Base-by-base conservation (phyloP, 805 yeast species). In the Pichia manshurica region DNA sequence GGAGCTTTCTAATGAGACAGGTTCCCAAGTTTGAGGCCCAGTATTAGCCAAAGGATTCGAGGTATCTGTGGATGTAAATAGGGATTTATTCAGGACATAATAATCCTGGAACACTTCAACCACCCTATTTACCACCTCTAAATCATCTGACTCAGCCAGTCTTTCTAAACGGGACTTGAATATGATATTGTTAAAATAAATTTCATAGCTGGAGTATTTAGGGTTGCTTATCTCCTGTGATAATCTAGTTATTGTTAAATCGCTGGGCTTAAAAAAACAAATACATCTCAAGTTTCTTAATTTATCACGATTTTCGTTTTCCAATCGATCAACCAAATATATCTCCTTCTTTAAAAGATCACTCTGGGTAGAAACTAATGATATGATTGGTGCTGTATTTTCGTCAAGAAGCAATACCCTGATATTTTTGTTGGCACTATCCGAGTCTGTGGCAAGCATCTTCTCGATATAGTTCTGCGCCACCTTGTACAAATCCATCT, bases 341-440 rank as follows among this genome's bases (percentile, higher is more conserved):
- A 93, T 78, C 52, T 91, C 96, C 56, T 87, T 78, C 54, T 84
- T 80, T 34, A 93, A 73, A 39, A 93, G 72, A 47, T 82, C 85
- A 3, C 95, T 82, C 62, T 93, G 99, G 2, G 96, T 85, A 25
- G 95, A 79, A 56, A 85, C 81, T 77, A 93, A 74, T n/a, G 97
- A 88, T 20, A 93, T 78, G 21, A 89, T 80, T 0, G 89, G 74
- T 5, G 95, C 86, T 2, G 99, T 91, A 53, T 74, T 73, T 44
- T 76, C 70, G 61, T 93, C 99, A 48, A 93, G 73, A 35, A 93
- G 71, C 33, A 93, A 71, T 25, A 90, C 95, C 54, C 79, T 79
- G 49, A 90, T 81, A 52, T 74, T 64, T 29, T 46, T 59, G 4
- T 52, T 46, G 32, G 45, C 48, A 36, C 56, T 49, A 15, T 44